phyloP scores from a whole-genome alignment of 2,329 filamentous ascomycete species.

The Pseudofabraea citricarpa region DNA sequence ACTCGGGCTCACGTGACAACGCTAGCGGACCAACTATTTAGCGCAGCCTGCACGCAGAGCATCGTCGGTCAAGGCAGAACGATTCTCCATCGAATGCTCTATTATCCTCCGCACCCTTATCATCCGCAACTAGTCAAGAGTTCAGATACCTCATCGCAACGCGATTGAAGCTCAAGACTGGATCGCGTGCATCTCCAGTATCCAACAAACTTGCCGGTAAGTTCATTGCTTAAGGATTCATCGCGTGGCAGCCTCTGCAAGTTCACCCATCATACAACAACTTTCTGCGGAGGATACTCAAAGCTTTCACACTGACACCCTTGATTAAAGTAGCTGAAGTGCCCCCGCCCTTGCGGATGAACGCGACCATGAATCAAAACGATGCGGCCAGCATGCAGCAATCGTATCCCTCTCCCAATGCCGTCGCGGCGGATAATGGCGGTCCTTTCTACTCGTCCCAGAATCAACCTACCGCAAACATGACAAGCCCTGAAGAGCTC shows the following conservation, averaged over 20 bases:
- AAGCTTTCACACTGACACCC: too few species aligned
- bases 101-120: too few species aligned
- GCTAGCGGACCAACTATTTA: too few species aligned
- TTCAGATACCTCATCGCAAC: too few species aligned
- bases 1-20: too few species aligned
- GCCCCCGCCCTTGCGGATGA: constrained; percentile 6
- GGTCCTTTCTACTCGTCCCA: constrained; percentile 23
- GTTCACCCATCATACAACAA: constrained; percentile 4
- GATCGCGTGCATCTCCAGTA: constrained; percentile 12
- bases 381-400: constrained; percentile 24
- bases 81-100: background rate
- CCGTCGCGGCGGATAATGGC: constrained; percentile 19
- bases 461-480: constrained; percentile 22
- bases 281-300: constrained; percentile 10
- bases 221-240: constrained; percentile 20
- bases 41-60: too few species aligned
- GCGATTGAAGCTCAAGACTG: background rate
- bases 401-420: constrained; percentile 25
- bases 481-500: constrained; percentile 36
- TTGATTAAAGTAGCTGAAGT: too few species aligned
- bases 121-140: too few species aligned
- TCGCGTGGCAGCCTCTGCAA: constrained; percentile 8
- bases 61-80: background rate
- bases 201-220: constrained; percentile 11
- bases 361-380: constrained; percentile 17